Percentiles rank a stretch among this genome's conserved stretches.
These are phyloP conservation scores for Isatis lusitanica DNA, from an alignment of 441 rosid genomes.

Conservation along the genomic window DNA sequence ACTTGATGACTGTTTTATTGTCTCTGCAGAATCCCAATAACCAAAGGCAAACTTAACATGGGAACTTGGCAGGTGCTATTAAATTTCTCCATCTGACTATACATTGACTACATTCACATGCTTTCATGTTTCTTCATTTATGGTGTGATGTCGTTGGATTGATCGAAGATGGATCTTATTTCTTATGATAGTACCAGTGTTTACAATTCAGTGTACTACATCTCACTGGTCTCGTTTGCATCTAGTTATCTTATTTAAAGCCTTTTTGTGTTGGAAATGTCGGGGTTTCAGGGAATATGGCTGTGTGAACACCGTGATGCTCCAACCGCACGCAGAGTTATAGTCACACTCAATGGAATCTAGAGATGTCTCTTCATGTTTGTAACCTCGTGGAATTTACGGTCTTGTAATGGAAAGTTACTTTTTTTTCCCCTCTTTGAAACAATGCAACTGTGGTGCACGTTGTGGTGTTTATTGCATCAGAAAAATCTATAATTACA, in stretches of 20 bases:
- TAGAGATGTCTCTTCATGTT: constrained; percentile 29
- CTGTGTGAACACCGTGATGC: constrained; percentile 91
- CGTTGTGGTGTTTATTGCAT: background rate
- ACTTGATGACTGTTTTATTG: constrained; percentile 1
- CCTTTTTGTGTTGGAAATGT: constrained; percentile 8
- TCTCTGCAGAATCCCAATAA: constrained; percentile 73
- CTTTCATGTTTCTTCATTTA: constrained; percentile 5
- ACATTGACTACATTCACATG: constrained; percentile 9
- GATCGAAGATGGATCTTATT: background rate
- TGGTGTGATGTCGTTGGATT: background rate
- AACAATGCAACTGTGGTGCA: background rate
- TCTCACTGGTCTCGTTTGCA: background rate
- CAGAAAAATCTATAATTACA: constrained; percentile 1
- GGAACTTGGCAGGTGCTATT: constrained; percentile 90
- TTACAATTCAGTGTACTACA: background rate
- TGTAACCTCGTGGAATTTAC: constrained; percentile 18
- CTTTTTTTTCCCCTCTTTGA: background rate
- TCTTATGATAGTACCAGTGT: background rate
- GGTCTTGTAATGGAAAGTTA: constrained; percentile 1
- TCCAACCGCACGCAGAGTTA: constrained; percentile 76
- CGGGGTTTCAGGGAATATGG: constrained; percentile 83
- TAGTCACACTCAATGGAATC: constrained; percentile 84
- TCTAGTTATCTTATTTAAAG: background rate
- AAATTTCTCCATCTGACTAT: background rate
- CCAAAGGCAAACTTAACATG: constrained; percentile 82